These are phyloP conservation scores for Cyclotella atomus DNA, from an alignment of 108 stramenopile genomes.

Conservation along the genomic window DNA sequence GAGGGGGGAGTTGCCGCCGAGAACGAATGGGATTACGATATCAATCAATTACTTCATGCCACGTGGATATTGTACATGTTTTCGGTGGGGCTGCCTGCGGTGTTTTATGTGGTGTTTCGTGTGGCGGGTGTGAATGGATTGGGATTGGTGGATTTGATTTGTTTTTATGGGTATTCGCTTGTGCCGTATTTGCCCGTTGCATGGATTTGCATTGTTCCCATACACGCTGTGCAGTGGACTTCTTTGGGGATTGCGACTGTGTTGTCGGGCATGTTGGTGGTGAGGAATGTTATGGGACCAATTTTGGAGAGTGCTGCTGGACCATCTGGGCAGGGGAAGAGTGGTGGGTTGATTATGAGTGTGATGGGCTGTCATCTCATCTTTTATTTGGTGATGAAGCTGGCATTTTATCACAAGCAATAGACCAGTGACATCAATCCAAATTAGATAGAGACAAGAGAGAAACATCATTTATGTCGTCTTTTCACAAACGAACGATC, in stretches of 20 bases:
- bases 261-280: constrained; percentile 62
- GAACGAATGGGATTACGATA: constrained; percentile 82
- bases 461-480: background rate
- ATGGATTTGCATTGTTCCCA: constrained; percentile 63
- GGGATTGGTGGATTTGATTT: constrained; percentile 64
- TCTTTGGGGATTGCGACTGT: constrained; percentile 57
- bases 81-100: constrained; percentile 58
- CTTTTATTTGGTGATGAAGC: constrained; percentile 73
- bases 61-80: constrained; percentile 58
- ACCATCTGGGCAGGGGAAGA: constrained; percentile 40
- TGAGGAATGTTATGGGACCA: constrained; percentile 69
- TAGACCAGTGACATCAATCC: background rate
- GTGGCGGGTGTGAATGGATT: constrained; percentile 51
- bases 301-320: constrained; percentile 48
- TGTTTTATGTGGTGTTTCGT: constrained; percentile 63
- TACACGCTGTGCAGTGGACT: constrained; percentile 60
- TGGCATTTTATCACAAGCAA: constrained; percentile 71
- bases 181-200: constrained; percentile 73
- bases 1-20: constrained; percentile 48
- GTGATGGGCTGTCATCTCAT: constrained; percentile 73
- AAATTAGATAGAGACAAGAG: background rate
- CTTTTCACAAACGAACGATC: constrained; percentile 62
- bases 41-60: constrained; percentile 75
- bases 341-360: constrained; percentile 64
- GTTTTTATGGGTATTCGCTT: constrained; percentile 82